Percentiles rank a stretch among this genome's conserved stretches.
Conservation (phyloP, 345 rosid species). For the Brassica rapa region DNA sequence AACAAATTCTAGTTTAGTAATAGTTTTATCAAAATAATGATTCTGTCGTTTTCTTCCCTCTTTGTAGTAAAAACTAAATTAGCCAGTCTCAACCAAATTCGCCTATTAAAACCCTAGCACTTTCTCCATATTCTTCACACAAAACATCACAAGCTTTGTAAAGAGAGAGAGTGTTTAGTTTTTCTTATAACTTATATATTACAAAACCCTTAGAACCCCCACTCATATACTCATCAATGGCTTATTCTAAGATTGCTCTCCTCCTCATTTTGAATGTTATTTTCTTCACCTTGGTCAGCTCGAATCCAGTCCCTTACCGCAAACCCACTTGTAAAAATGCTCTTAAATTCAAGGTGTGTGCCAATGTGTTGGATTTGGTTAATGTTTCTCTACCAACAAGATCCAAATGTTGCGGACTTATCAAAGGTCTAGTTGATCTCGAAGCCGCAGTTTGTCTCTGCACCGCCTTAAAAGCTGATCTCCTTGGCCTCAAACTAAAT, state of each 20-base stretch:
- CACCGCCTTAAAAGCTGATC: slow-evolving; percentile 5
- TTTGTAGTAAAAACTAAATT: background rate
- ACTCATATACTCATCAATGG: background rate
- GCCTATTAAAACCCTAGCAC: slow-evolving; percentile 17
- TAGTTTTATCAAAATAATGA: too few relatives aligned
- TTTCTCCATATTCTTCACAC: background rate
- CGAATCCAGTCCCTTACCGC: background rate
- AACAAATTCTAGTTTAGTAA: background rate
- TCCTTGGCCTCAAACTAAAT: background rate
- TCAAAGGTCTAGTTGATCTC: background rate
- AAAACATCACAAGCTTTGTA: slow-evolving; percentile 20
- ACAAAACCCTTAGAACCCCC: background rate
- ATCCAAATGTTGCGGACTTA: slow-evolving; percentile 16
- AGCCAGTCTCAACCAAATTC: background rate
- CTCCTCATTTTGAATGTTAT: slow-evolving; percentile 20
- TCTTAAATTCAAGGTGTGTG: slow-evolving; percentile 27
- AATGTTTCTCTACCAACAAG: slow-evolving; percentile 20
- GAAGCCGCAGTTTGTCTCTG: slow-evolving; percentile 14
- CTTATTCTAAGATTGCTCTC: slow-evolving; percentile 23
- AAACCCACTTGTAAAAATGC: slow-evolving; percentile 16
- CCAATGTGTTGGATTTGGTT: slow-evolving; percentile 26
- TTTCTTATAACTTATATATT: background rate
- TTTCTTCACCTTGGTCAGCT: slow-evolving; percentile 34
- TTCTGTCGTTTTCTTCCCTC: background rate
- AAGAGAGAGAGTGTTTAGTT: background rate